These are phyloP conservation scores for Xylaria digitata DNA, from an alignment of 2,329 filamentous ascomycete genomes.

Conservation along the genomic window DNA sequence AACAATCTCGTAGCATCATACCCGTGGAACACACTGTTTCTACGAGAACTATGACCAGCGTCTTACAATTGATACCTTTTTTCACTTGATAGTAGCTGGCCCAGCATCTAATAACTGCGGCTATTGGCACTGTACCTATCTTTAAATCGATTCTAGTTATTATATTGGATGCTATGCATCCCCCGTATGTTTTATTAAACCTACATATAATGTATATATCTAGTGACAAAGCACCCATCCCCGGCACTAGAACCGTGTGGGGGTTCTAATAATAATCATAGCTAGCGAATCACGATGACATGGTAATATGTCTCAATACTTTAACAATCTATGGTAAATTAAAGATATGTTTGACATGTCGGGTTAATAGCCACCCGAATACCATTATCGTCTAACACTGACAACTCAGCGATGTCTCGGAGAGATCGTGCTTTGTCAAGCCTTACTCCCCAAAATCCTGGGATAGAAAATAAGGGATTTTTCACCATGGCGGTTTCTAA, in stretches of 20 bases:
- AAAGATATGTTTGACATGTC: neutral
- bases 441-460: neutral
- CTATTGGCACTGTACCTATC: neutral
- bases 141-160: neutral
- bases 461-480: constrained; percentile 7
- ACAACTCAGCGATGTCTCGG: constrained; percentile 25
- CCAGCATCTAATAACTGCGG: too few species aligned
- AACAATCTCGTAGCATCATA: neutral
- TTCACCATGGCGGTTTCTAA: neutral
- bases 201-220: neutral
- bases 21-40: constrained; percentile 14
- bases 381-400: neutral
- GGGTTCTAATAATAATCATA: neutral
- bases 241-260: too few species aligned
- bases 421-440: neutral
- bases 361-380: neutral
- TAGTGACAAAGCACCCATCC: too few species aligned
- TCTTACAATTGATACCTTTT: neutral
- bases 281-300: neutral
- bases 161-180: neutral
- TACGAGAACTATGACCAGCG: neutral
- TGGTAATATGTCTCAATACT: neutral
- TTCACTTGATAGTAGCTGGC: neutral
- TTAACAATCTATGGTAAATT: neutral
- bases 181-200: neutral